Conservation (phyloP, 1,139 yeast genomes). For the Cylindricascospora bacillispora region DNA sequence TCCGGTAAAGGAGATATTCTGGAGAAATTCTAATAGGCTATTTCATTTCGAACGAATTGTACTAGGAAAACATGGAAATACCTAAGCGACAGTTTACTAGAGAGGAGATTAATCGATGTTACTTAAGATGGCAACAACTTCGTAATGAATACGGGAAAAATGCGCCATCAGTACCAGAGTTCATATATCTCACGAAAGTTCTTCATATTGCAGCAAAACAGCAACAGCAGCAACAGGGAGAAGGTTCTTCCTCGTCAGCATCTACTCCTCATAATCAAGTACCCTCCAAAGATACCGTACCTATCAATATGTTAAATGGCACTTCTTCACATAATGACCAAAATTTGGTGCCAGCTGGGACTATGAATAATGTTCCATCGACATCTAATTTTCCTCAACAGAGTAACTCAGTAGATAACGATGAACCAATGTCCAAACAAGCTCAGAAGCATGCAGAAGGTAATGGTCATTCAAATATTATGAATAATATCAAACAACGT, state of each 20-base stretch:
- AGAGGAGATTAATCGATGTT: conserved; percentile 27
- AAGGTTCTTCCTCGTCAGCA: conserved; percentile 2
- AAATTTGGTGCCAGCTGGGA: background rate
- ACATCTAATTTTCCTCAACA: background rate
- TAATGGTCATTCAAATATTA: background rate
- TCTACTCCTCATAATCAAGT: conserved; percentile 2
- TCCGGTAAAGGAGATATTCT: too few species aligned
- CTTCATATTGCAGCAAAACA: conserved; percentile 42
- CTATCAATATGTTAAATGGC: background rate
- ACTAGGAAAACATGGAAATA: too few species aligned
- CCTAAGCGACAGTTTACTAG: conserved; percentile 24
- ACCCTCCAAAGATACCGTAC: background rate
- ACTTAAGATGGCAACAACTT: conserved; percentile 48
- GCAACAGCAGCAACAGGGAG: conserved; percentile 23
- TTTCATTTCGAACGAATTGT: too few species aligned
- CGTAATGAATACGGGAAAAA: conserved; percentile 52
- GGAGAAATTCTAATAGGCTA: too few species aligned
- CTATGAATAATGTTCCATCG: background rate
- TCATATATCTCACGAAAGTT: conserved; percentile 43
- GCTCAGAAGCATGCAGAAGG: background rate
- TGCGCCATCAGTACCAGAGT: conserved; percentile 50
- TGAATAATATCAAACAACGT: background rate
- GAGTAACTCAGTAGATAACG: background rate
- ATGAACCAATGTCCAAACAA: too few species aligned
- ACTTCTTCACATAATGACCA: background rate